Evolutionary conservation across 2,329 filamentous ascomycete genomes (phyloP), one percentile per base, ranked within the genome.

Genomic region (Chaetomium strumarium): DNA sequence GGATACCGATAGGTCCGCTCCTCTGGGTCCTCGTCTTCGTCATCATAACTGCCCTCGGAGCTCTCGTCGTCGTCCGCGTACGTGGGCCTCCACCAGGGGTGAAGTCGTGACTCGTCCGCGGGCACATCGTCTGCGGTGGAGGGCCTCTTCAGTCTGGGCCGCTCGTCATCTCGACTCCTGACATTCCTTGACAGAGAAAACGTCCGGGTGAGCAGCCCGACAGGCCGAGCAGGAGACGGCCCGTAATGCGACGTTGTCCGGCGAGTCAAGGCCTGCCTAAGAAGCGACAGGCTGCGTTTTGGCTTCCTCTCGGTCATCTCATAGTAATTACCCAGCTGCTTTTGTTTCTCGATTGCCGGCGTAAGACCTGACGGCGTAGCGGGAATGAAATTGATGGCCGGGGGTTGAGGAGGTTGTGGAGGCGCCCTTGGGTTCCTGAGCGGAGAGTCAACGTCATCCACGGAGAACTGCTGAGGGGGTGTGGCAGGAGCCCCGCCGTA

Each of bases 51-150:
- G 2, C 67, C 64, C 7, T 64, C 63, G n/a, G 66, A 65, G 12
- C 57, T 47, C 3, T 66, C 64, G 38, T 66, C 60, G 19, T 72
- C 68, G 14, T 72, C 67, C 1, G 67, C 70, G 59, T 75, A 75
- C 13, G 75, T 67, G n/a, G 81, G 81, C 7, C 77, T 73, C 81
- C 81, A 85, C 60, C 78, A 77, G 1, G 81, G 80, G 63, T 85
- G 81, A 13, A 84, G 66, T 57, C 75, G 79, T 43, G 72, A 72
- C 37, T 75, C 74, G 42, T 85, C 80, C 2, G 71, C 65, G 1
- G 75, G 79, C 19, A 67, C 65, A 29, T 75, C 72, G 7, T 75
- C 72, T 3, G 70, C 66, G 3, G 70, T 70, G 2, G 73, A 70
- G 55, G 74, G 75, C 12, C 68, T 59, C 11, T 62, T 59, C 29